phyloP scores from a whole-genome alignment of 2,329 filamentous ascomycete genomes.

The Apiospora rasikravindrae region DNA sequence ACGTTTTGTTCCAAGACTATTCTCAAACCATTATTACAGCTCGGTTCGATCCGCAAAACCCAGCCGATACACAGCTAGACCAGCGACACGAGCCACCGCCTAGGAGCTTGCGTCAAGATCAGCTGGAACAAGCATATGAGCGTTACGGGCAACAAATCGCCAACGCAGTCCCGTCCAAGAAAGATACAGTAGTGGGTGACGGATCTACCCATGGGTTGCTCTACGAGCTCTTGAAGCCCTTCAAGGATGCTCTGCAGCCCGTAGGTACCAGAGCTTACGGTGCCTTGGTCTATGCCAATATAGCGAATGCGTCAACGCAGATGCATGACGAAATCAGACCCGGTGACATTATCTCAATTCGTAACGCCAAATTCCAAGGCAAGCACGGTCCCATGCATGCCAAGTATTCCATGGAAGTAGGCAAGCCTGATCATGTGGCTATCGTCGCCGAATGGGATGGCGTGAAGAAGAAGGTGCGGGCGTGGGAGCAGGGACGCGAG shows the following conservation, averaged over 20 bases:
- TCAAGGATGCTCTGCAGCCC: slow-evolving; percentile 76
- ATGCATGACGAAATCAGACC: slow-evolving; percentile 92
- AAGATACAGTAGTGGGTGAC: slow-evolving; percentile 82
- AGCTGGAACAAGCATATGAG: slow-evolving; percentile 85
- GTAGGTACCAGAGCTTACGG: slow-evolving; percentile 91
- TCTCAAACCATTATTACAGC: slow-evolving; percentile 90
- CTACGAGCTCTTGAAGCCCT: slow-evolving; percentile 76
- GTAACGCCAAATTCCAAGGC: slow-evolving; percentile 92
- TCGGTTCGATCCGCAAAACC: slow-evolving; percentile 76
- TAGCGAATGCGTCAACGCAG: slow-evolving; percentile 90
- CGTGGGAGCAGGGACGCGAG: slow-evolving; percentile 94
- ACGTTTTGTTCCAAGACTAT: slow-evolving; percentile 93
- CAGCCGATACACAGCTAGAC: slow-evolving; percentile 74
- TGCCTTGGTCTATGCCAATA: slow-evolving; percentile 90
- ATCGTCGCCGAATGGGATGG: slow-evolving; percentile 97
- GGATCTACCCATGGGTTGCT: slow-evolving; percentile 80
- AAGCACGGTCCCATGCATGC: slow-evolving; percentile 95
- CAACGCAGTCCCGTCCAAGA: slow-evolving; percentile 71
- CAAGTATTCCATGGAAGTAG: slow-evolving; percentile 89
- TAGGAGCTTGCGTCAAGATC: slow-evolving; percentile 82
- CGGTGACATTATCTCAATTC: slow-evolving; percentile 90
- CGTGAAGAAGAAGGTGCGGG: slow-evolving; percentile 95
- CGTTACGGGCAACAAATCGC: slow-evolving; percentile 81
- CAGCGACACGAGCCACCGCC: slow-evolving; percentile 89
- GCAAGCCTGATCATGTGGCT: slow-evolving; percentile 86